Conservation (phyloP, 257 asterid genomes). For the Solanum lignicaule region DNA sequence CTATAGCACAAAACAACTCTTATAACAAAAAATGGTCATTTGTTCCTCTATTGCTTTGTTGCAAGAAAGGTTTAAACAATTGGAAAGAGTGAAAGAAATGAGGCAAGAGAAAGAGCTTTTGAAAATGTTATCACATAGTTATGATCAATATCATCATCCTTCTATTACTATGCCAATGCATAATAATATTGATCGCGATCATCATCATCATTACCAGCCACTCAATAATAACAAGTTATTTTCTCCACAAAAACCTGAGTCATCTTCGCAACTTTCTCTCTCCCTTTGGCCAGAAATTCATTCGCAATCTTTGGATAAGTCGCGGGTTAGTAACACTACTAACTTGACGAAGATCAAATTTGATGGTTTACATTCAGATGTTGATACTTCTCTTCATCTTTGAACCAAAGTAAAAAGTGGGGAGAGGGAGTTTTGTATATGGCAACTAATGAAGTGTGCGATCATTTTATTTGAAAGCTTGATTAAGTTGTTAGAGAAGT, state of each 20-base stretch:
- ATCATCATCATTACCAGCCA: neutral
- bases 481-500: neutral
- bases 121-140: neutral
- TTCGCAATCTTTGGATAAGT: neutral
- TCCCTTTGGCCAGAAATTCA: constrained; percentile 8
- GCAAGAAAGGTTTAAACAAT: constrained; percentile 26
- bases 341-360: neutral
- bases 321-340: neutral
- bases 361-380: constrained; percentile 10
- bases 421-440: neutral
- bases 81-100: constrained; percentile 23
- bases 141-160: neutral
- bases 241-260: neutral
- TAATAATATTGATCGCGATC: neutral
- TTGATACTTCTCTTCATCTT: constrained; percentile 39
- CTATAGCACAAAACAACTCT: neutral
- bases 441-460: neutral
- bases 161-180: neutral
- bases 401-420: neutral
- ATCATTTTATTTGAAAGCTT: neutral
- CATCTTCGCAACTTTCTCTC: constrained; percentile 10
- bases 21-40: neutral
- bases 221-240: neutral
- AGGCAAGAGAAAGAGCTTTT: constrained; percentile 23
- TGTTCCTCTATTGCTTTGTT: constrained; percentile 25